Evolutionary conservation across 2,329 filamentous ascomycete species (phyloP), one percentile per base, ranked within the genome.

Genomic region (Diaporthe citrichinensis): DNA sequence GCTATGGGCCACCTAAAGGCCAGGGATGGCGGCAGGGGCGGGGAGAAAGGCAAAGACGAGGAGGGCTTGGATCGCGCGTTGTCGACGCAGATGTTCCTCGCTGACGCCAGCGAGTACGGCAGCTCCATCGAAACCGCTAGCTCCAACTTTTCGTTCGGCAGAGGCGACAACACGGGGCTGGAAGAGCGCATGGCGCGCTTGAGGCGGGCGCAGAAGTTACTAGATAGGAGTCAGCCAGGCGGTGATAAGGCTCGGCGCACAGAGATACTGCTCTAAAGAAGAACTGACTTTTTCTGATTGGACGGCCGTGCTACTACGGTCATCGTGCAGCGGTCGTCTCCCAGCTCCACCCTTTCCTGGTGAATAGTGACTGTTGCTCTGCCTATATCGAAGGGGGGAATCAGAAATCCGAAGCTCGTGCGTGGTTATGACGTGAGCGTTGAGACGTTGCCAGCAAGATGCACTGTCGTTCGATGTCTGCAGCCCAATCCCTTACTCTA

Each of bases 181-280:
- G 78, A 80, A 39, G 78, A 77, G 41, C 76, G 76, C 17, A 77
- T 78, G 71, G 79, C 78, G 28, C 75, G 81, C 57, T 59, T 82
- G 17, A 76, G 72, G 23, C 77, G 81, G 71, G 81, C 80, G 4
- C 77, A 78, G 34, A 78, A 72, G 73, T 65, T 82, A 2, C 62
- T 81, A 59, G 71, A 75, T 2, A 77, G 67, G 59, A 76, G 55
- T 44, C 73, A 75, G 36, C 39, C 25, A 71, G 62, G 39, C 65
- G 17, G 39, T 53, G 39, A 31, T 31, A 17, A 39, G 7, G 34
- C 46, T 25, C n/a, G 51, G 31, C 31, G 12, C 28, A 39, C 3
- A 12, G 44, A 39, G 36, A 36, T 51, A 14, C 15, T 68, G 7
- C 36, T 17, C 20, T 36, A 68, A 14, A 25, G 17, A 46, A 49